A percentile compares a stretch with the other conserved stretches of the same genome.
These are phyloP conservation scores for Vararia minispora DNA, from an alignment of 768 basidiomycete species.

Conservation along the genomic window DNA sequence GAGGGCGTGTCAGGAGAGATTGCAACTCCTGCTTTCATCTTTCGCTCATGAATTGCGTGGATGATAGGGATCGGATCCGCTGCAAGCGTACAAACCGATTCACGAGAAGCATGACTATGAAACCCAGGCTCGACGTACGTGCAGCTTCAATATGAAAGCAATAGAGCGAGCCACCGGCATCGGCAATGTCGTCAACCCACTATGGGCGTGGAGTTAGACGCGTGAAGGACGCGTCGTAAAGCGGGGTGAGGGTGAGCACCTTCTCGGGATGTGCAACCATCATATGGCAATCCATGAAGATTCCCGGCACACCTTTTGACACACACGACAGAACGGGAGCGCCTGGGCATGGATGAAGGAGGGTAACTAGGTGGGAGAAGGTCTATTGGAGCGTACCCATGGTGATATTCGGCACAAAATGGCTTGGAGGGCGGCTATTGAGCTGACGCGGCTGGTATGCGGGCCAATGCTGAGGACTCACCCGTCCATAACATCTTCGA, in stretches of 20 bases:
- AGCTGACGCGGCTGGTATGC: too few species aligned
- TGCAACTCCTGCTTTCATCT: slow-evolving; percentile 92
- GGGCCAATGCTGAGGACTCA: slow-evolving; percentile 22
- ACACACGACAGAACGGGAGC: slow-evolving; percentile 83
- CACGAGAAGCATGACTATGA: neutral
- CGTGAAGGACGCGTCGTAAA: neutral
- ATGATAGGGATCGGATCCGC: slow-evolving; percentile 73
- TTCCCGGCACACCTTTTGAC: slow-evolving; percentile 77
- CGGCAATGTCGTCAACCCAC: slow-evolving; percentile 96
- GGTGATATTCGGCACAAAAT: slow-evolving; percentile 98
- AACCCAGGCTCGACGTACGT: slow-evolving; percentile 34
- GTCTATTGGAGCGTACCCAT: slow-evolving; percentile 52
- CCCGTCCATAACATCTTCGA: slow-evolving; percentile 95
- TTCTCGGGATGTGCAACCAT: slow-evolving; percentile 94
- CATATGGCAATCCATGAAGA: slow-evolving; percentile 99
- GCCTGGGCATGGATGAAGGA: slow-evolving; percentile 35
- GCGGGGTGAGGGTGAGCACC: slow-evolving; percentile 28
- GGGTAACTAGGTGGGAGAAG: slow-evolving; percentile 7
- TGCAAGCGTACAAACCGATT: slow-evolving; percentile 21
- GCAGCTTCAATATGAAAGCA: slow-evolving; percentile 97
- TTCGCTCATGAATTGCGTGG: slow-evolving; percentile 62
- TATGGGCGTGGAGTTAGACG: slow-evolving; percentile 22
- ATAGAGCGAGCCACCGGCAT: slow-evolving; percentile 90
- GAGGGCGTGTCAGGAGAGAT: slow-evolving; percentile 95
- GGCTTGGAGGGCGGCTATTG: too few species aligned